A percentile compares a stretch with the other conserved stretches of the same genome.
Evolutionary conservation across 2,329 filamentous ascomycete genomes (phyloP).

Genomic region (Chaetomiaceae sp.): DNA sequence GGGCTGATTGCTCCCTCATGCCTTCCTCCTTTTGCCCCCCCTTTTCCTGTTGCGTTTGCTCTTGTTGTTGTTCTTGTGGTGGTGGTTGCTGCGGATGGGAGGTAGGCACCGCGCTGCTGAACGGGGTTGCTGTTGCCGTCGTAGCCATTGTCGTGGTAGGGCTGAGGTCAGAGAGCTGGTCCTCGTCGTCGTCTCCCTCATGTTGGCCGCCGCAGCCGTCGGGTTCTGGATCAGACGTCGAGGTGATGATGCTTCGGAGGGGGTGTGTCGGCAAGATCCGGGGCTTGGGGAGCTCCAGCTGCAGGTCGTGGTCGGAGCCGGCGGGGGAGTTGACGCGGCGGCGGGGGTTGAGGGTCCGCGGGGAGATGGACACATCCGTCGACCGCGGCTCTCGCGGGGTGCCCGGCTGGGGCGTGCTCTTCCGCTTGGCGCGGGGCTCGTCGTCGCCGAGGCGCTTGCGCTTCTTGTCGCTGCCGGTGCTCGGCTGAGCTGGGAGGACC

Average conservation of each 20-base stretch:
- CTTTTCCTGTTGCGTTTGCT: too few relatives aligned
- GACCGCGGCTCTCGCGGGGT: constrained; percentile 23
- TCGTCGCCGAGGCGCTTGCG: constrained; percentile 55
- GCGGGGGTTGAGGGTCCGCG: background rate
- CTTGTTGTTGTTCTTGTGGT: background rate
- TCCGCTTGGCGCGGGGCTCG: constrained; percentile 23
- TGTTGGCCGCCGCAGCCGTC: background rate
- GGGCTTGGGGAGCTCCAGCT: constrained; percentile 11
- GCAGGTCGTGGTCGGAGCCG: constrained; percentile 18
- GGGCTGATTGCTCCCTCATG: background rate
- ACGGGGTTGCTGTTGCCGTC: background rate
- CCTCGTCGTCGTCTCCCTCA: background rate
- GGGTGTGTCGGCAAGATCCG: background rate
- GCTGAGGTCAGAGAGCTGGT: background rate
- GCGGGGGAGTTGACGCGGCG: constrained; percentile 7
- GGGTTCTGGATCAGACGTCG: background rate
- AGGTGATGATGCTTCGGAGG: constrained; percentile 2
- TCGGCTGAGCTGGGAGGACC: constrained; percentile 9
- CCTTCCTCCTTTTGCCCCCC: too few relatives aligned
- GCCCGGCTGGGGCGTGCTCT: constrained; percentile 15
- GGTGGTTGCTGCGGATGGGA: background rate
- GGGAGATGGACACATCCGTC: constrained; percentile 15
- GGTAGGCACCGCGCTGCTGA: background rate
- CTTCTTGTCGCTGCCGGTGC: constrained; percentile 38
- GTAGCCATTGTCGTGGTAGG: background rate